A percentile compares a stretch with the other conserved stretches of the same genome.
Conservation (phyloP, 441 rosid species). For the California macrophylla region DNA sequence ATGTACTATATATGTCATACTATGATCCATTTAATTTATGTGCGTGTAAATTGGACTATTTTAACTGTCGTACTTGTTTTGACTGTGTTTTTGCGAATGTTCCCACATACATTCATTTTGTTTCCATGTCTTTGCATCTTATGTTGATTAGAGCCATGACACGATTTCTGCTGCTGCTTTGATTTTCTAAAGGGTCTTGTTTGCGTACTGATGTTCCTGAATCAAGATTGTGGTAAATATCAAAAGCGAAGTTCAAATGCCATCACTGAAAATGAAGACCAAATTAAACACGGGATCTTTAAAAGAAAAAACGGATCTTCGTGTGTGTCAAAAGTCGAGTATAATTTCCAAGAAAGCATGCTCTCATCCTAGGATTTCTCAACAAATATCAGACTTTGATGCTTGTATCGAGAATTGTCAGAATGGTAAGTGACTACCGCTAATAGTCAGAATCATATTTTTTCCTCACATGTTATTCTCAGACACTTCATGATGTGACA, state of each 20-base stretch:
- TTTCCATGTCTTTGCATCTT: slow-evolving; percentile 17
- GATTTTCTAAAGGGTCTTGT: slow-evolving; percentile 23
- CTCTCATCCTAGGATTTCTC: slow-evolving; percentile 28
- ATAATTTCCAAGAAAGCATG: slow-evolving; percentile 39
- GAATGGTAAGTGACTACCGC: slow-evolving; percentile 28
- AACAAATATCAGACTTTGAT: slow-evolving; percentile 26
- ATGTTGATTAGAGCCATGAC: slow-evolving; percentile 11
- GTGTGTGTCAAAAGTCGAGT: slow-evolving; percentile 45
- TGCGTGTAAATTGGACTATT: not conserved
- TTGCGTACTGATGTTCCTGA: slow-evolving; percentile 34
- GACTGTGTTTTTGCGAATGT: not conserved
- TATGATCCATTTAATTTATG: not conserved
- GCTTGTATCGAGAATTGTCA: slow-evolving; percentile 25
- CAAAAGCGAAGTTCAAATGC: slow-evolving; percentile 45
- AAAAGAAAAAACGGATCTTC: slow-evolving; percentile 43
- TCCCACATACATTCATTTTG: not conserved
- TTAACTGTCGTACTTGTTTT: not conserved
- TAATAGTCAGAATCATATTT: slow-evolving; percentile 1
- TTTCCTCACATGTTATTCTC: not conserved
- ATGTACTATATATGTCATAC: not conserved
- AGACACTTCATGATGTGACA: not conserved
- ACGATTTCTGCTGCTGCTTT: slow-evolving; percentile 33
- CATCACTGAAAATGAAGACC: slow-evolving; percentile 58
- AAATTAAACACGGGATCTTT: slow-evolving; percentile 31
- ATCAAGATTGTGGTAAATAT: slow-evolving; percentile 28